phyloP scores from a whole-genome alignment of 2,329 filamentous ascomycete genomes.

The Iodosphaeria phyllophila region DNA sequence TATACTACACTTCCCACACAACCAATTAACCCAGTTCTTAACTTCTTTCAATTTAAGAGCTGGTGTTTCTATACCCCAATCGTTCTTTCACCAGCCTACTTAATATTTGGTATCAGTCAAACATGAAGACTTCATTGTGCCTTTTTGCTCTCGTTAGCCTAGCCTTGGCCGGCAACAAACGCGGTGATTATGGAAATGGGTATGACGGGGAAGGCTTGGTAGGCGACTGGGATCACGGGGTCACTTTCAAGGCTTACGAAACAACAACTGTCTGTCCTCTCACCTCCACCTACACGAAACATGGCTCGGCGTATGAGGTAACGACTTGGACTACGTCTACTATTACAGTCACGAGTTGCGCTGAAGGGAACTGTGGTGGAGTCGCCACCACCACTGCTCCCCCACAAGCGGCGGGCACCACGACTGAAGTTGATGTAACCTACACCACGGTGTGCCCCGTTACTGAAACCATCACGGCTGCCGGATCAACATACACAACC shows the following conservation, averaged over 20 bases:
- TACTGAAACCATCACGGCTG: constrained; percentile 16
- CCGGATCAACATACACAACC: constrained; percentile 18
- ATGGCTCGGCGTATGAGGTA: constrained; percentile 19
- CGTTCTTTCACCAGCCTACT: constrained; percentile 1
- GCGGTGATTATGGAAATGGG: neutral
- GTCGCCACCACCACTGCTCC: constrained; percentile 15
- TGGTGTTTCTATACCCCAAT: too few relatives aligned
- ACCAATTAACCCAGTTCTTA: too few relatives aligned
- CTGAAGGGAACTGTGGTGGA: constrained; percentile 15
- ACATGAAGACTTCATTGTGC: constrained; percentile 11
- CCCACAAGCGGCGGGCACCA: constrained; percentile 16
- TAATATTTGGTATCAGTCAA: constrained; percentile 3
- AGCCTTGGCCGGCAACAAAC: constrained; percentile 7
- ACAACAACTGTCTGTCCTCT: constrained; percentile 24
- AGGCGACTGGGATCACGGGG: constrained; percentile 1
- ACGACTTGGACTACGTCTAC: constrained; percentile 25
- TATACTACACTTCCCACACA: too few relatives aligned
- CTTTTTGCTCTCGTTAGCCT: constrained; percentile 10
- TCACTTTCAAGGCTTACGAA: constrained; percentile 16
- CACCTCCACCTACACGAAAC: constrained; percentile 5
- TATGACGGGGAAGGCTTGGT: constrained; percentile 2
- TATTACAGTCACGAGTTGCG: constrained; percentile 20
- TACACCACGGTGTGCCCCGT: constrained; percentile 19
- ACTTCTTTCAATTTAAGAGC: too few relatives aligned
- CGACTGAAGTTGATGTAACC: constrained; percentile 17